Conservation (phyloP, 176 grass and related monocot species). For the Cocos nucifera region DNA sequence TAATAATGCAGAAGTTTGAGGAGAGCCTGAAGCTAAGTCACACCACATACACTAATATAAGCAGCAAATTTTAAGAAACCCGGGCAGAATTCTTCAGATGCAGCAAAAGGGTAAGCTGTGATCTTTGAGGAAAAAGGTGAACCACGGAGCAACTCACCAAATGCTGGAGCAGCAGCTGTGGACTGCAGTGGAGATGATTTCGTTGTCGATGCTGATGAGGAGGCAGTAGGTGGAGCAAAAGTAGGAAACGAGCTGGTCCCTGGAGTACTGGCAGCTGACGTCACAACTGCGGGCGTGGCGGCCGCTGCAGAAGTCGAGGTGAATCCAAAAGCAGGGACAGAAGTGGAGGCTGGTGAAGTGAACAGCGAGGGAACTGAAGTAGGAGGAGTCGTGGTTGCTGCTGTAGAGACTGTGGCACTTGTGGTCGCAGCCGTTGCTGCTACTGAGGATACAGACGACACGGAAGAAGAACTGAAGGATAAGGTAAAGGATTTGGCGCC, state of each 20-base stretch:
- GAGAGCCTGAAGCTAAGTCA: too few species aligned
- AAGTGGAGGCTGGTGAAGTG: slow-evolving; percentile 19
- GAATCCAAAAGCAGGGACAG: slow-evolving; percentile 34
- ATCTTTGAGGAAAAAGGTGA: too few species aligned
- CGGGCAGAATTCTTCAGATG: too few species aligned
- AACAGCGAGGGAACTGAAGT: slow-evolving; percentile 40
- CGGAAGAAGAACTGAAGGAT: slow-evolving; percentile 32
- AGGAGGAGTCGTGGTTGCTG: slow-evolving; percentile 24
- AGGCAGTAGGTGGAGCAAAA: slow-evolving; percentile 39
- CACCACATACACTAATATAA: too few species aligned
- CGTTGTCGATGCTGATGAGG: slow-evolving; percentile 20
- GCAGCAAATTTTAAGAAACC: too few species aligned
- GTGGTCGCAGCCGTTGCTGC: slow-evolving; percentile 24
- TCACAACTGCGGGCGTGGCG: slow-evolving; percentile 30
- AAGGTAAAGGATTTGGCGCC: slow-evolving; percentile 26
- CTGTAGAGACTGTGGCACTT: slow-evolving; percentile 11
- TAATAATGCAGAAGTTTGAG: too few species aligned
- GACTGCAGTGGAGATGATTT: slow-evolving; percentile 9
- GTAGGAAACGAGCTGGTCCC: slow-evolving; percentile 36
- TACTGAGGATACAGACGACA: slow-evolving; percentile 26
- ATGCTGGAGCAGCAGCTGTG: slow-evolving; percentile 28
- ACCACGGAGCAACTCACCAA: slow-evolving; percentile 38
- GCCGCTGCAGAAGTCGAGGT: slow-evolving; percentile 27
- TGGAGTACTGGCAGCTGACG: slow-evolving; percentile 19
- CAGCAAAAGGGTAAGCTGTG: too few species aligned